These are phyloP conservation scores for Suillus clintonianus DNA, from an alignment of 768 basidiomycete genomes.

Conservation along the genomic window DNA sequence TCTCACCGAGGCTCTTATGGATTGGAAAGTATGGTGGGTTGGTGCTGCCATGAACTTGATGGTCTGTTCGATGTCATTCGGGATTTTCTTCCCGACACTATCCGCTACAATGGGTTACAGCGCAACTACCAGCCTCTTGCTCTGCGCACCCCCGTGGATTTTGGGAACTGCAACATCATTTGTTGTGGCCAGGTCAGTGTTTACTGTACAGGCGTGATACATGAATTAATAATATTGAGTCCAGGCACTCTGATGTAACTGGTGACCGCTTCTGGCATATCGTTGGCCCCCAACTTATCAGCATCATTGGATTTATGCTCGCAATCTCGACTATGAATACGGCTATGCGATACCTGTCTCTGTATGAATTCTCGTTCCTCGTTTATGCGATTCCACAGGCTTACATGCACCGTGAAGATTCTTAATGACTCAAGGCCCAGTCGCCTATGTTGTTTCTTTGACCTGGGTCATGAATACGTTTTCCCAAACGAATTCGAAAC, in stretches of 20 bases:
- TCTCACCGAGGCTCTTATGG: conserved; percentile 56
- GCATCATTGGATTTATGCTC: conserved; percentile 66
- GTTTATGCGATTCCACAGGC: neutral
- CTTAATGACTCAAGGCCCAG: conserved; percentile 71
- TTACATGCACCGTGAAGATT: conserved; percentile 46
- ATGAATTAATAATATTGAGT: conserved; percentile 7
- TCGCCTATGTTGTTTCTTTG: conserved; percentile 66
- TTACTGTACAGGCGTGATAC: neutral
- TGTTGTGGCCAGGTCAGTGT: conserved; percentile 45
- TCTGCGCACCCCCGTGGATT: conserved; percentile 78
- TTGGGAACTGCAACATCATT: conserved; percentile 61
- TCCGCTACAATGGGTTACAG: conserved; percentile 71
- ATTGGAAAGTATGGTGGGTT: conserved; percentile 85
- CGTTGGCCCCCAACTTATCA: conserved; percentile 49
- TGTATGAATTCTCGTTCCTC: conserved; percentile 39
- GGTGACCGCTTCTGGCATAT: conserved; percentile 78
- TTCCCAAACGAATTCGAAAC: conserved; percentile 79
- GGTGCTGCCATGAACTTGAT: conserved; percentile 62
- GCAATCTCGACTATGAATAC: conserved; percentile 64
- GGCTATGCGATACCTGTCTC: conserved; percentile 60
- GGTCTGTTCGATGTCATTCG: conserved; percentile 63
- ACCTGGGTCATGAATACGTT: conserved; percentile 57
- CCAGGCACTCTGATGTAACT: conserved; percentile 68
- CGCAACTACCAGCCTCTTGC: conserved; percentile 60
- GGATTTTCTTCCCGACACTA: conserved; percentile 78